Percentiles rank a stretch among this genome's conserved stretches.
Evolutionary conservation across 2,329 filamentous ascomycete genomes (phyloP).

Genomic region (Calycina marina): DNA sequence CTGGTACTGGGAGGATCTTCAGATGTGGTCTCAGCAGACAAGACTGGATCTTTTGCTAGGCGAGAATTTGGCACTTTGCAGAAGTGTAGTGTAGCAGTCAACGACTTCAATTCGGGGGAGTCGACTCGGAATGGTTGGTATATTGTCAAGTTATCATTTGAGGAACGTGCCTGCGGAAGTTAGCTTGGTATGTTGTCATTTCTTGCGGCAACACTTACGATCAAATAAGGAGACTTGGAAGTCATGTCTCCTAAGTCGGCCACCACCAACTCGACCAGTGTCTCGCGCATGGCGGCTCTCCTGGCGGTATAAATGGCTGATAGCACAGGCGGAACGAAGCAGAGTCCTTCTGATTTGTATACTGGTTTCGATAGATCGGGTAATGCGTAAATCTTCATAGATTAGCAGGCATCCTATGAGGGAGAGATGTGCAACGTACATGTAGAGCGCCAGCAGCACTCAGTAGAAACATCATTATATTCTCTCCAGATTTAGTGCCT

Average conservation of each 20-base stretch:
- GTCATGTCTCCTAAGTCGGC: slow-evolving; percentile 70
- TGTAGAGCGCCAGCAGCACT: slow-evolving; percentile 59
- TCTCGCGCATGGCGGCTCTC: slow-evolving; percentile 57
- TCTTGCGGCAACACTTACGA: slow-evolving; percentile 39
- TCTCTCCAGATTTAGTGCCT: slow-evolving; percentile 25
- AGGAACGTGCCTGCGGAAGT: slow-evolving; percentile 50
- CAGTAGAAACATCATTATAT: slow-evolving; percentile 62
- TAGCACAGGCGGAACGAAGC: slow-evolving; percentile 63
- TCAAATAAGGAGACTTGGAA: slow-evolving; percentile 59
- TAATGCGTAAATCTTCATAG: slow-evolving; percentile 54
- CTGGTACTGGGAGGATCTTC: slow-evolving; percentile 32
- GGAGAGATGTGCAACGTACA: too few species aligned
- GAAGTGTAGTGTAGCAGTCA: slow-evolving; percentile 46
- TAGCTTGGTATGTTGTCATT: slow-evolving; percentile 2
- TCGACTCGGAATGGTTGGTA: slow-evolving; percentile 63
- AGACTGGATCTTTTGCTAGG: slow-evolving; percentile 41
- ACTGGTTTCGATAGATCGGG: slow-evolving; percentile 57
- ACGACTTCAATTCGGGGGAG: slow-evolving; percentile 9
- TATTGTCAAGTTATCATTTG: slow-evolving; percentile 68
- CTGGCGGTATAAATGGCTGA: slow-evolving; percentile 56
- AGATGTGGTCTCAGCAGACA: slow-evolving; percentile 32
- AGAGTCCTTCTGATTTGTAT: slow-evolving; percentile 62
- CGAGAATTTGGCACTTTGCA: slow-evolving; percentile 58
- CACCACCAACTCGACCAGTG: slow-evolving; percentile 64
- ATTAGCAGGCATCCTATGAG: too few species aligned